Evolutionary conservation across 805 yeast species (phyloP), one percentile per base, ranked within the genome.

Genomic region (Candida piceae): DNA sequence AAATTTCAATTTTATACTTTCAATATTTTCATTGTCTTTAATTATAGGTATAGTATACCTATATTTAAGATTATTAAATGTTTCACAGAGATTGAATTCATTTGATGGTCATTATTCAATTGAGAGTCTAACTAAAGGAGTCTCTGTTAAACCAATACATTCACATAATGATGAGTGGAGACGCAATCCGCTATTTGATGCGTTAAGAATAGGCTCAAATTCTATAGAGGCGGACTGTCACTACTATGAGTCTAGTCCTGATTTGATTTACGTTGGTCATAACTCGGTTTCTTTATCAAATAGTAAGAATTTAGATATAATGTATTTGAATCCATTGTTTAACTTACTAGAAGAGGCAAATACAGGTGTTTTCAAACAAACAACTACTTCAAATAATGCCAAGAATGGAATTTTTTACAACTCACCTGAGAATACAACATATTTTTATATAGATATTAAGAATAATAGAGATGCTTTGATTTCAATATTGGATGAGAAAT

Each of bases 141-240:
- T 52, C 8, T 19, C 39, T 7, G 36, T 55, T 5, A 38, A 56
- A 31, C 64, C 66, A 27, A 62, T 79, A 17, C 87, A 80, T 51
- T 76, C 84, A 1, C 87, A 80, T 52, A 80, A 80, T 50, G 86
- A 80, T 52, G 81, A 80, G 55, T 76, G 83, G 81, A 60, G 86
- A 48, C 41, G 51, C 3, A 49, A 61, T 4, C 86, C 86, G 1
- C 60, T 80, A 3, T 66, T 73, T 35, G 80, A 78, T 41, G 86
- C 85, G 0, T 53, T 69, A 10, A 47, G 53, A 4, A 42, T 51
- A 16, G 88, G 86, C 2, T 66, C 73, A 25, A 64, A 65, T 29
- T 73, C 82, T 33, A 65, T 80, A 1, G 88, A 80, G 56, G 80
- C 80, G n/a, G 88, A 80, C 49, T 68, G 78, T 13, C 79, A 82